These are phyloP conservation scores for Crucihimalaya himalaica DNA, from an alignment of 345 rosid species.

Conservation along the genomic window DNA sequence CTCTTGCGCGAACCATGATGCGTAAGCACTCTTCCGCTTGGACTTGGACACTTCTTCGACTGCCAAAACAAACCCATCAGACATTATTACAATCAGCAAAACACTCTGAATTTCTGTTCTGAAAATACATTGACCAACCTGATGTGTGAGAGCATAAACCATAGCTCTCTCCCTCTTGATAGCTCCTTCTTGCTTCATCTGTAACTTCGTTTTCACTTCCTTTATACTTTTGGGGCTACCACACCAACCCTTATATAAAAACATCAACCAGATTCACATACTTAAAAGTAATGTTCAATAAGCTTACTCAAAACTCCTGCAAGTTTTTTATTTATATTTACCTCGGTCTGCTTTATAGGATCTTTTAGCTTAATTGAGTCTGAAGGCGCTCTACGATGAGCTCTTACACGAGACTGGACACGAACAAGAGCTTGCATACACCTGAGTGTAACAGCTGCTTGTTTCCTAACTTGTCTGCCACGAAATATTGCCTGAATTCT, in stretches of 20 bases:
- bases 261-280: constrained; percentile 9
- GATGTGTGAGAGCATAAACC: constrained; percentile 67
- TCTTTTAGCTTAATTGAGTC: constrained; percentile 46
- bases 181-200: constrained; percentile 76
- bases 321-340: constrained; percentile 2
- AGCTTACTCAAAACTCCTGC: neutral
- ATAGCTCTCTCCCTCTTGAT: constrained; percentile 92
- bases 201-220: constrained; percentile 65
- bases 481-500: constrained; percentile 91
- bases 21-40: constrained; percentile 47
- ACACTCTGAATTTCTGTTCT: constrained; percentile 19
- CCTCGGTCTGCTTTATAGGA: constrained; percentile 77
- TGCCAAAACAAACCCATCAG: constrained; percentile 43
- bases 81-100: constrained; percentile 17
- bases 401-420: constrained; percentile 79
- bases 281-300: neutral
- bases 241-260: constrained; percentile 76
- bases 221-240: constrained; percentile 60
- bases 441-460: constrained; percentile 86
- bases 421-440: constrained; percentile 98
- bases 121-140: constrained; percentile 45
- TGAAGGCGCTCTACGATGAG: constrained; percentile 45
- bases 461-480: constrained; percentile 80
- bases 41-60: constrained; percentile 61
- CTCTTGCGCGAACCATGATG: constrained; percentile 45